Conservation (phyloP, 2,329 filamentous ascomycete species). For the Chrysosphaeria jannelii region DNA sequence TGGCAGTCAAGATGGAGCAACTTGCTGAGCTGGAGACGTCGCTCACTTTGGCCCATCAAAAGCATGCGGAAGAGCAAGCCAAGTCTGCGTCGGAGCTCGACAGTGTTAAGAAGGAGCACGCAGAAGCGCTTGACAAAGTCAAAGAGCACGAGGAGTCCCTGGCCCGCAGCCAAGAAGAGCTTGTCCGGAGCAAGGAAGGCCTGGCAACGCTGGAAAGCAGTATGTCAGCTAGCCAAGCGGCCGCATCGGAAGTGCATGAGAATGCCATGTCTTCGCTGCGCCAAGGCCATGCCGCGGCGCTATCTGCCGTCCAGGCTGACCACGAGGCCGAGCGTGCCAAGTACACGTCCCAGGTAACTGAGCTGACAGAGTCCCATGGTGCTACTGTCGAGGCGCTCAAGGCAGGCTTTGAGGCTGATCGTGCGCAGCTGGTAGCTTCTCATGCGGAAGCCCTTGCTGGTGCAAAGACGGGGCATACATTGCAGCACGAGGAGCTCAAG, state of each 20-base stretch:
- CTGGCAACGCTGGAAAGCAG: slow-evolving; percentile 34
- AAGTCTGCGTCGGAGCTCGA: too few relatives aligned
- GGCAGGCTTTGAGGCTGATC: slow-evolving; percentile 13
- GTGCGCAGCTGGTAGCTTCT: slow-evolving; percentile 10
- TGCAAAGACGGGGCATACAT: slow-evolving; percentile 15
- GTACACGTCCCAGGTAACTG: slow-evolving; percentile 22
- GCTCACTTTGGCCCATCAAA: too few relatives aligned
- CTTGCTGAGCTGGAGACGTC: too few relatives aligned
- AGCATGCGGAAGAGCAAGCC: too few relatives aligned
- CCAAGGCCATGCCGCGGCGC: slow-evolving; percentile 14
- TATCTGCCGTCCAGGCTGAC: slow-evolving; percentile 13
- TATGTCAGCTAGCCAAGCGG: slow-evolving; percentile 24
- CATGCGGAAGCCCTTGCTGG: slow-evolving; percentile 15
- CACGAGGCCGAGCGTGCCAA: slow-evolving; percentile 20
- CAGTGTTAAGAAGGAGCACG: too few relatives aligned
- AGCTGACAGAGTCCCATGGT: slow-evolving; percentile 23
- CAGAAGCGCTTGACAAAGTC: slow-evolving; percentile 15
- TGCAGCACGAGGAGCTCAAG: slow-evolving; percentile 9
- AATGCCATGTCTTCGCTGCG: slow-evolving; percentile 14
- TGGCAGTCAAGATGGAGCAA: too few relatives aligned
- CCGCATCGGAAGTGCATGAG: slow-evolving; percentile 11
- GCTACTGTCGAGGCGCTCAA: slow-evolving; percentile 29
- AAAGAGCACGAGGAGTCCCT: slow-evolving; percentile 20
- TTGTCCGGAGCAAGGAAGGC: slow-evolving; percentile 28
- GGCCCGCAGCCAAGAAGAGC: slow-evolving; percentile 23